phyloP scores from a whole-genome alignment of 2,329 filamentous ascomycete genomes.

The Talaromyces sp. region DNA sequence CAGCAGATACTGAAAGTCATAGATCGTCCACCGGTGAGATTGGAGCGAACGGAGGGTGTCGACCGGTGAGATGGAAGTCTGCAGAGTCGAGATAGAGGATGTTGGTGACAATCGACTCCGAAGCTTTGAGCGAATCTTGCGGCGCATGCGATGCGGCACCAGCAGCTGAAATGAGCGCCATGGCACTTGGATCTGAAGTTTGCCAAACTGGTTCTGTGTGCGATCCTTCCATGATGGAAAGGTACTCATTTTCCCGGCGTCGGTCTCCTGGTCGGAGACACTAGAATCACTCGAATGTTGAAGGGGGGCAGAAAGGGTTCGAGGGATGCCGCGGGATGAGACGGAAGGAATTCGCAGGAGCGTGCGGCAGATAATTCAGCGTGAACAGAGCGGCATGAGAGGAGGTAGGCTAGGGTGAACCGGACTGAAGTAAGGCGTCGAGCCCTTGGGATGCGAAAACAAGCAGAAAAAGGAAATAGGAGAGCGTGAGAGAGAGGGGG shows the following conservation, averaged over 20 bases:
- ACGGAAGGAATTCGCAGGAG: slow-evolving; percentile 22
- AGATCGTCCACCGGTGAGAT: slow-evolving; percentile 75
- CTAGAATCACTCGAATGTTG: slow-evolving; percentile 17
- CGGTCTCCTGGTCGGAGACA: slow-evolving; percentile 25
- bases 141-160: slow-evolving; percentile 66
- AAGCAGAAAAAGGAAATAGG: slow-evolving; percentile 16
- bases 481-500: neutral
- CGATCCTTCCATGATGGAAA: slow-evolving; percentile 52
- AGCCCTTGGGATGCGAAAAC: slow-evolving; percentile 2
- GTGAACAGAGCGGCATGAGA: slow-evolving; percentile 18
- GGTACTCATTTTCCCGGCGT: slow-evolving; percentile 36
- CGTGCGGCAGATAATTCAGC: slow-evolving; percentile 10
- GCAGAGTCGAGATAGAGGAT: slow-evolving; percentile 72
- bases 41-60: slow-evolving; percentile 77
- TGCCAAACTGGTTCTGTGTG: slow-evolving; percentile 46
- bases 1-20: slow-evolving; percentile 83
- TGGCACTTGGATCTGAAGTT: slow-evolving; percentile 50
- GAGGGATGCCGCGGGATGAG: slow-evolving; percentile 24
- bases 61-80: slow-evolving; percentile 79
- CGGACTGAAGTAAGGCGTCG: slow-evolving; percentile 14
- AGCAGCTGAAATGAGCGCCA: slow-evolving; percentile 54
- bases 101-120: slow-evolving; percentile 67
- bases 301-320: slow-evolving; percentile 10
- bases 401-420: slow-evolving; percentile 9
- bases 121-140: slow-evolving; percentile 69